Conservation (phyloP, 2,329 filamentous ascomycete genomes). For the Curvularia spicifera region DNA sequence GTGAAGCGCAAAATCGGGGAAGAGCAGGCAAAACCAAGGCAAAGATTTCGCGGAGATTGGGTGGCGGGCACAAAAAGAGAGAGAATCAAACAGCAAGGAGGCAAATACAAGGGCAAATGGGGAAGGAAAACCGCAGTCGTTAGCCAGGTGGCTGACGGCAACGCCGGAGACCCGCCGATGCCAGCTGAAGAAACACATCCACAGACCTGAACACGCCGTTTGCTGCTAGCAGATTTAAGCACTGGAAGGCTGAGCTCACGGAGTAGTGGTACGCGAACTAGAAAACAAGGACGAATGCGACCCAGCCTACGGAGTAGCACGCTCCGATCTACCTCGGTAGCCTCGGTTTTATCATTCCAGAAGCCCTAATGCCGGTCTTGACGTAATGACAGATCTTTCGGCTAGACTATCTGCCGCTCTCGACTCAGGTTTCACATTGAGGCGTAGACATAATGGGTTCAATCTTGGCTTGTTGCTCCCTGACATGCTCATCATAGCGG, state of each 20-base stretch:
- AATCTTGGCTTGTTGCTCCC: background rate
- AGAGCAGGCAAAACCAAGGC: constrained; percentile 22
- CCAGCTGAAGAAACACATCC: background rate
- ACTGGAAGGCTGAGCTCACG: background rate
- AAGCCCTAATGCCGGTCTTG: background rate
- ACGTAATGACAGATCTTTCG: background rate
- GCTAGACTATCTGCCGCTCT: background rate
- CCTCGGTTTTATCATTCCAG: constrained; percentile 1
- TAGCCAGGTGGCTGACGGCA: background rate
- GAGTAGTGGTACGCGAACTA: background rate
- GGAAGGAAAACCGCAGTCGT: constrained; percentile 19
- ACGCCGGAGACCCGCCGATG: background rate
- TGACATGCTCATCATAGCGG: background rate
- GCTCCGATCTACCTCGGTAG: background rate
- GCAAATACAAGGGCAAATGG: constrained; percentile 38
- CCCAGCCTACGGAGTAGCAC: background rate
- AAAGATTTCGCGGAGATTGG: constrained; percentile 41
- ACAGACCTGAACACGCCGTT: background rate
- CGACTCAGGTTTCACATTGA: background rate
- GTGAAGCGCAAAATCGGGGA: constrained; percentile 22
- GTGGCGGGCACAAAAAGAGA: constrained; percentile 36
- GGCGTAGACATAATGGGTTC: background rate
- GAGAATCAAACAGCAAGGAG: constrained; percentile 40
- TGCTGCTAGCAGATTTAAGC: background rate
- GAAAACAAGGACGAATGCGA: background rate